Base-by-base conservation (phyloP, 306 rosid genomes). In the Macrotyloma uniflorum region DNA sequence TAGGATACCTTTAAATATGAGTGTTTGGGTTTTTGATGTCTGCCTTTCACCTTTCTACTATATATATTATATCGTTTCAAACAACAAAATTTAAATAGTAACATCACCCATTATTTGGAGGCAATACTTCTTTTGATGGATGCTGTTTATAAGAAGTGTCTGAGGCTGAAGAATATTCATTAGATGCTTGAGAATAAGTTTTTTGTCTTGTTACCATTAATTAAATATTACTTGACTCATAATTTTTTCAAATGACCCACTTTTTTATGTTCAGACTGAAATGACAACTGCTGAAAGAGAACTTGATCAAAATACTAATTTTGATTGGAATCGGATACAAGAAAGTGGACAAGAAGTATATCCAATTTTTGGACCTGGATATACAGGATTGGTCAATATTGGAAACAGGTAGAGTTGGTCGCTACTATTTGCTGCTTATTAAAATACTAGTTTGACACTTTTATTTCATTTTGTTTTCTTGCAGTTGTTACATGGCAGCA, bases 251-350 rank as follows among this genome's bases (percentile, higher is more conserved):
- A 51, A n/a, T 64, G 7, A 8, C 28, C n/a, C 30, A 5, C 7
- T 77, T 78, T 80, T 54, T 83, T 64, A 54, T 64, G 30, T 87
- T 57, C 90, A 95, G 99, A 95, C 99, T 65, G 98, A 95, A 85
- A 93, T 93, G 98, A 95, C 99, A 11, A 95, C 98, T 65, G 98
- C 99, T 84, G 99, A 93, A 87, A 95, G 93, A 83, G 99, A 95
- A 85, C 98, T 95, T 72, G 98, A 95, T 82, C 97, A 91, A 78
- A 95, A 95, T 88, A 90, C 97, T 67, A 95, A 93, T 83, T 95
- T 85, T 84, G 98, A 95, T 74, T 95, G 99, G 99, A 88, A 95
- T 71, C 88, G 98, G 43, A 93, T 95, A 87, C 98, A 93, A 91
- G 98, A 95, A 86, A 95, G 91, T 85, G 99, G 96, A 70, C 90